Evolutionary conservation across 176 grass and related monocot genomes (phyloP).

Genomic region (Zoysia pacifica): DNA sequence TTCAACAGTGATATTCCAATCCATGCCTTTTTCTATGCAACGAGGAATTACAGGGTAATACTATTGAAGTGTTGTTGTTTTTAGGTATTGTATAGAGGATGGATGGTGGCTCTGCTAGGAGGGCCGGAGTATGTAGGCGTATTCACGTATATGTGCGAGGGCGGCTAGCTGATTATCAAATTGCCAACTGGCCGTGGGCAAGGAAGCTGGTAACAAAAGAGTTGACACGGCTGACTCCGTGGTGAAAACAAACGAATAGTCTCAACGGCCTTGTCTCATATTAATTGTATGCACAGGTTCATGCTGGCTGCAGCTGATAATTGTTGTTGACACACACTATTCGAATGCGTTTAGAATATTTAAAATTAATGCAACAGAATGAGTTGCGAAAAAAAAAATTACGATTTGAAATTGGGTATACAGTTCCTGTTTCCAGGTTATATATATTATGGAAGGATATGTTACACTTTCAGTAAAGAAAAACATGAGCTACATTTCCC

Average conservation of each 20-base stretch:
- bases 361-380: not conserved
- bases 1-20: constrained; percentile 59
- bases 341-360: not conserved
- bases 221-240: constrained; percentile 50
- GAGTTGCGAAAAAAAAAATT: not conserved
- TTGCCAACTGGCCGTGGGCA: constrained; percentile 35
- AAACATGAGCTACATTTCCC: too few relatives aligned
- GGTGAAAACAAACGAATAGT: constrained; percentile 28
- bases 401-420: too few relatives aligned
- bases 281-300: constrained; percentile 9
- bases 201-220: constrained; percentile 7
- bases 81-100: not conserved
- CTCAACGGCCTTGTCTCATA: constrained; percentile 20
- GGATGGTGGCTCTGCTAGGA: too few relatives aligned
- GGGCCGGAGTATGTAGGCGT: constrained; percentile 23
- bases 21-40: constrained; percentile 49
- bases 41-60: constrained; percentile 56
- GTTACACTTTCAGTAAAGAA: too few relatives aligned
- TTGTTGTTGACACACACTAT: not conserved
- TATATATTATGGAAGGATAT: not conserved
- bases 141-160: constrained; percentile 25
- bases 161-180: not conserved
- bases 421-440: too few relatives aligned
- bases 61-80: constrained; percentile 42
- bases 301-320: constrained; percentile 1